Conservation (phyloP, 1,284 basidiomycete genomes). For the Taiwanofungus camphoratus region DNA sequence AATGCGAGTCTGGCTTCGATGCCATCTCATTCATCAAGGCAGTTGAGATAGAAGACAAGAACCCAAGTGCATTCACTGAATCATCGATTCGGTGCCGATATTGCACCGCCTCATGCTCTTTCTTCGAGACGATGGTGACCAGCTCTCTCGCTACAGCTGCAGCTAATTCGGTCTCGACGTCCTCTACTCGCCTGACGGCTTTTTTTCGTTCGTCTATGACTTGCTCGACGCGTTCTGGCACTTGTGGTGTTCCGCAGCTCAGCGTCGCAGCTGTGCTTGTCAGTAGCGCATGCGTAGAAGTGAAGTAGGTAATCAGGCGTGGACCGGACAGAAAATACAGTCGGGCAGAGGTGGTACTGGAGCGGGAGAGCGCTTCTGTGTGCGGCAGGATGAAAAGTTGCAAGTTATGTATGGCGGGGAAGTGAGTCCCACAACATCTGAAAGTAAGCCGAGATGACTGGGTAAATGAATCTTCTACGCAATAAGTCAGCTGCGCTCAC, state of each 20-base stretch:
- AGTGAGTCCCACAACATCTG: slow-evolving; percentile 86
- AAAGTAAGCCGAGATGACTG: background rate
- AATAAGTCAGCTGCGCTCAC: slow-evolving; percentile 34
- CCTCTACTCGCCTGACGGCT: slow-evolving; percentile 55
- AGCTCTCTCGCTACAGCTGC: slow-evolving; percentile 47
- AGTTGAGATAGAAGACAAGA: slow-evolving; percentile 52
- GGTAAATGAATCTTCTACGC: background rate
- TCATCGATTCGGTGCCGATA: slow-evolving; percentile 60
- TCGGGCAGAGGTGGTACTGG: slow-evolving; percentile 56
- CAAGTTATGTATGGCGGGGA: slow-evolving; percentile 64
- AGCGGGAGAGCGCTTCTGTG: slow-evolving; percentile 54
- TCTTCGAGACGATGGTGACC: slow-evolving; percentile 21
- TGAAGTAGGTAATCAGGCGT: slow-evolving; percentile 60
- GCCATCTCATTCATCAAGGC: slow-evolving; percentile 36
- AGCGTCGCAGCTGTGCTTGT: slow-evolving; percentile 52
- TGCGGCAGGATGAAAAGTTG: slow-evolving; percentile 68
- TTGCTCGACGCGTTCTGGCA: slow-evolving; percentile 65
- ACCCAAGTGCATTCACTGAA: slow-evolving; percentile 50
- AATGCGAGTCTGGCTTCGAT: slow-evolving; percentile 19
- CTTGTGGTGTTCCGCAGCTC: slow-evolving; percentile 57
- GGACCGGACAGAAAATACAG: slow-evolving; percentile 81
- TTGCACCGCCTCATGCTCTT: slow-evolving; percentile 28
- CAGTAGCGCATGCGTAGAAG: slow-evolving; percentile 49
- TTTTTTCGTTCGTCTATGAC: slow-evolving; percentile 63
- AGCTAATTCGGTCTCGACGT: slow-evolving; percentile 65